Evolutionary conservation across 2,329 filamentous ascomycete genomes (phyloP).

Genomic region (Pseudogymnoascus verrucosus): DNA sequence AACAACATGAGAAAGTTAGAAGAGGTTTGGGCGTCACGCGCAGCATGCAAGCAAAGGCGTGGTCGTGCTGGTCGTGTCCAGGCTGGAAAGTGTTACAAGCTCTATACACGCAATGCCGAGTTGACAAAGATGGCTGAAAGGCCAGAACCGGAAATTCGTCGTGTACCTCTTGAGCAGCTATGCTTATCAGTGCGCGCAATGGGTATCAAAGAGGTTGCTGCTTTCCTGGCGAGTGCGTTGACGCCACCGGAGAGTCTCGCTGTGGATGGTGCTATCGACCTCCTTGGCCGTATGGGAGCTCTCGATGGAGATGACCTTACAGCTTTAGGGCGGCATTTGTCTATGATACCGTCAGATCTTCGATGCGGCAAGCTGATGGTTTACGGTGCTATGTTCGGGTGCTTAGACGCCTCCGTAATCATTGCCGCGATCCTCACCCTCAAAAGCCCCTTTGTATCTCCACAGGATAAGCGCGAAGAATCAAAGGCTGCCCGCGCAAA

Average conservation of each 20-base stretch:
- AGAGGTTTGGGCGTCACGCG: conserved; percentile 90
- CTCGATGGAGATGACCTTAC: conserved; percentile 81
- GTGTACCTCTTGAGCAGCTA: conserved; percentile 88
- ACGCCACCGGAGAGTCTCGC: conserved; percentile 81
- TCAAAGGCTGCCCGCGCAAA: conserved; percentile 66
- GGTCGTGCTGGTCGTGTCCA: conserved; percentile 91
- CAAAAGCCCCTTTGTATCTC: conserved; percentile 77
- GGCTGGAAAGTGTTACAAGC: conserved; percentile 86
- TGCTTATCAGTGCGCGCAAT: conserved; percentile 93
- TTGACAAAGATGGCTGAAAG: conserved; percentile 71
- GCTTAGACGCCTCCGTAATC: conserved; percentile 77
- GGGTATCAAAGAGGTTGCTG: conserved; percentile 74
- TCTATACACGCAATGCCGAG: conserved; percentile 84
- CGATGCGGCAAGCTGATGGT: conserved; percentile 92
- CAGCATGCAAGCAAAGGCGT: conserved; percentile 88
- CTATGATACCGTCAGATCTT: conserved; percentile 88
- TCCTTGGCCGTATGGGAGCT: conserved; percentile 79
- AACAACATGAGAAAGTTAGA: conserved; percentile 92
- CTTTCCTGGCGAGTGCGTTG: conserved; percentile 76
- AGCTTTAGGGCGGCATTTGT: conserved; percentile 84
- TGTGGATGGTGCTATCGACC: conserved; percentile 73
- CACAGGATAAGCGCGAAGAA: conserved; percentile 73
- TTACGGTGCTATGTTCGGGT: conserved; percentile 88
- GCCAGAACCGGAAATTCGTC: conserved; percentile 86
- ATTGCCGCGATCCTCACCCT: conserved; percentile 90